Evolutionary conservation across 192 early-diverging fungal genomes (phyloP), one percentile per base, ranked within the genome.

Genomic region (Podila epicladia): DNA sequence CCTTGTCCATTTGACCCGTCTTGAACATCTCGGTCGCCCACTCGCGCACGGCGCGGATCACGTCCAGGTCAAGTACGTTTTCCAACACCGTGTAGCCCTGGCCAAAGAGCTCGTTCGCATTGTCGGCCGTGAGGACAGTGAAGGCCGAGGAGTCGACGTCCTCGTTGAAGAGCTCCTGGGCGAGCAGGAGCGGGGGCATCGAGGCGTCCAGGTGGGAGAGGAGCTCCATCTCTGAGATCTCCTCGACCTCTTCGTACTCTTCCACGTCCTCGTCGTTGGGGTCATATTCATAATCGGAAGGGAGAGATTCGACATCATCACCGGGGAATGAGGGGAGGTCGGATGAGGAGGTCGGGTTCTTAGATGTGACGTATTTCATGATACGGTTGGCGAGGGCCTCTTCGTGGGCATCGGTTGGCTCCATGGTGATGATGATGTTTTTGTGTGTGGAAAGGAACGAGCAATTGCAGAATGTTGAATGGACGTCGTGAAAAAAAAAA

Each of bases 281-380:
- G 22, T 84, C 62, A 38, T 88, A 88, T 58, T 88, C 87, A 58
- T 84, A 86, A 78, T 88, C 87, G 12, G 85, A 86, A 7, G 87
- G 87, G 1, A 86, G 65, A 64, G 84, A 84, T 48, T 83, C 84
- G 17, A 83, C 77, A 59, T 88, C 87, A 58, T 85, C 87, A 0
- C 77, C 71, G 9, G 86, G 86, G 58, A 87, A 87, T 31, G 85
- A 68, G 12, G 86, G 86, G 24, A 87, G 49, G 1, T 83, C 65
- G 61, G 62, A 65, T 1, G 51, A n/a, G 22, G 51, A n/a, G 19
- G 12, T 37, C 8, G 41, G 13, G 41, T 8, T 29, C 66, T 73
- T 72, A 31, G 77, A 80, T 0, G 71, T 58, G 2, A 74, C 82
- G 37, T 73, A 67, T 22, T 79, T 74, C 65, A 83, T 71, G 62